phyloP scores from a whole-genome alignment of 805 yeast species.

The Hanseniaspora meyeri region DNA sequence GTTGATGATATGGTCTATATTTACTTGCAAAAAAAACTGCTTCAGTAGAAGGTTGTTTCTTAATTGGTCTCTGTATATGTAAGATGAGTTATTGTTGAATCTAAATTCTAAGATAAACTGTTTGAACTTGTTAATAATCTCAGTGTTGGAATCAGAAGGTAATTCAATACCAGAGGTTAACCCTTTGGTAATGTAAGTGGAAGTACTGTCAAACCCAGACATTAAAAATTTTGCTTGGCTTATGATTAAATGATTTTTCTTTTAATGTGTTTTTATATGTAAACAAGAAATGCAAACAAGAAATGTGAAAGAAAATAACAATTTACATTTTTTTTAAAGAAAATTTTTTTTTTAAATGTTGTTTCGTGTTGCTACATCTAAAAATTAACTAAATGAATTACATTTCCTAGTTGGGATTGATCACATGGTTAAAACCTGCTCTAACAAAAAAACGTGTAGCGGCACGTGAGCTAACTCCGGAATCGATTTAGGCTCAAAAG shows the following conservation, averaged over 20 bases:
- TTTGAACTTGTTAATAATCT: conserved; percentile 63
- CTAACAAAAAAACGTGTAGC: too few species aligned
- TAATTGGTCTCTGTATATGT: conserved; percentile 79
- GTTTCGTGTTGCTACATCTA: neutral
- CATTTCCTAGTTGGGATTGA: neutral
- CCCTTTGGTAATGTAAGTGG: conserved; percentile 63
- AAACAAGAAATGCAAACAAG: neutral
- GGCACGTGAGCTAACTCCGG: too few species aligned
- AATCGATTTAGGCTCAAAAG: too few species aligned
- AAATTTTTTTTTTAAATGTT: neutral
- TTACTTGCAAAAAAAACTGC: conserved; percentile 59
- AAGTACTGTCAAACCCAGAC: conserved; percentile 62
- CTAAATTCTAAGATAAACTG: conserved; percentile 77
- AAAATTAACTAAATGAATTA: neutral
- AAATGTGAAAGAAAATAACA: too few species aligned
- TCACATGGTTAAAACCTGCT: too few species aligned
- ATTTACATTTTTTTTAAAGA: neutral
- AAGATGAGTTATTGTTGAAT: conserved; percentile 49
- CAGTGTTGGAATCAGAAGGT: conserved; percentile 51
- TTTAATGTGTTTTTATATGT: neutral
- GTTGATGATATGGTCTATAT: conserved; percentile 71
- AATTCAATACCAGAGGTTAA: conserved; percentile 69
- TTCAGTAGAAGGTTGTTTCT: conserved; percentile 74
- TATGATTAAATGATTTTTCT: neutral
- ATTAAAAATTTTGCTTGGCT: conserved; percentile 24